Evolutionary conservation across 78 protist species (phyloP).

Genomic region (Anaeramoeba flamelloides): DNA sequence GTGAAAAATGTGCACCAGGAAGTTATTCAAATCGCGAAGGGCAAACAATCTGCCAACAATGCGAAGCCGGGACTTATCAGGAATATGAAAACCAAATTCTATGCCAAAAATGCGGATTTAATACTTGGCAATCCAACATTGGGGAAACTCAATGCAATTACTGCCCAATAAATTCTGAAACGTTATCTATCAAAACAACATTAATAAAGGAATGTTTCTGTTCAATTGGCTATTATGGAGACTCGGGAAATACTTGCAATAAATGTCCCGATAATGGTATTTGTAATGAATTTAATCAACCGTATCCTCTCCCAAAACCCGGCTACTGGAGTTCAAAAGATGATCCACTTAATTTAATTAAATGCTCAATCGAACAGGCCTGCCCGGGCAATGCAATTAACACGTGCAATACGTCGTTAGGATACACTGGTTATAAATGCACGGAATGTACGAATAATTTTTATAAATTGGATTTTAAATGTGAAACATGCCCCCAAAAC

Average conservation of each 20-base stretch:
- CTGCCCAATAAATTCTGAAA: not conserved
- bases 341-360: not conserved
- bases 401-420: not conserved
- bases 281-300: not conserved
- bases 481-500: not conserved
- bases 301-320: not conserved
- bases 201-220: not conserved
- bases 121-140: no score
- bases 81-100: no score
- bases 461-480: not conserved
- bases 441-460: not conserved
- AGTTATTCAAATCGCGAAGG: no score
- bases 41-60: no score
- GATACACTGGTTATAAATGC: not conserved
- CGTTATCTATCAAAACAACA: not conserved
- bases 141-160: no score
- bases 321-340: not conserved
- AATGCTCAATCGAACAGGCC: not conserved
- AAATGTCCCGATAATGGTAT: not conserved
- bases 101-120: no score
- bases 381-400: not conserved
- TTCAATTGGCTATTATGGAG: not conserved
- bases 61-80: no score
- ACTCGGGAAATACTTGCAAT: not conserved
- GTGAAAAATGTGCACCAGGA: no score